Base-by-base conservation (phyloP, 257 asterid species). In the Rauvolfia tetraphylla region DNA sequence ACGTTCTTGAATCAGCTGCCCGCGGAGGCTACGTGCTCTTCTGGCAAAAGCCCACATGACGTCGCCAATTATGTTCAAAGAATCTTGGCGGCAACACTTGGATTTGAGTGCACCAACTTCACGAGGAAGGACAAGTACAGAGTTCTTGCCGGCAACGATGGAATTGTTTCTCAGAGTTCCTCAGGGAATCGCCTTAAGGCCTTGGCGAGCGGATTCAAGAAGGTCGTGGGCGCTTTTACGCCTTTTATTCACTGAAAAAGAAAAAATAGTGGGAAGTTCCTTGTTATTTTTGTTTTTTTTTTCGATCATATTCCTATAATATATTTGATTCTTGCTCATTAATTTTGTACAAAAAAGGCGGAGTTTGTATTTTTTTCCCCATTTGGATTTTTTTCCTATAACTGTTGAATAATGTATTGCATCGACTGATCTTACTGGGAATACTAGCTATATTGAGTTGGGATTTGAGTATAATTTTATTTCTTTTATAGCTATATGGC, bases 61-160 rank as follows among this genome's bases (percentile, higher is more conserved):
- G 98, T 93, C 61, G 98, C 98, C 1, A 93, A 93, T 61, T 89
- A 93, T 72, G 97, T 93, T 22, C 98, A 93, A 79, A 83, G 92
- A 80, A 90, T 91, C 4, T 78, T 93, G 86, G 97, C 93, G 23
- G 90, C 97, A 2, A 86, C 96, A n/a, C 76, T 93, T 54, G 98
- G 98, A 63, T 93, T 93, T 63, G 97, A 93, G 85, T 93, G 98
- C 83, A 93, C 98, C 7, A 87, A 90, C 29, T 91, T 89, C 12
- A 93, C 98, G 7, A 81, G 98, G 79, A 90, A 82, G 76, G 98
- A 93, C n/a, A 93, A 93, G 86, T 93, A 93, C 67, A 80, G 93
- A 27, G 92, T 92, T 81, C 95, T 93, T 34, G 98, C 97, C 2
- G 97, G 96, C 0, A 93, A 91, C 62, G 97, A 93, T 73, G 98